These are phyloP conservation scores for Hygrocybe punicea DNA, from an alignment of 768 basidiomycete genomes.

Conservation along the genomic window DNA sequence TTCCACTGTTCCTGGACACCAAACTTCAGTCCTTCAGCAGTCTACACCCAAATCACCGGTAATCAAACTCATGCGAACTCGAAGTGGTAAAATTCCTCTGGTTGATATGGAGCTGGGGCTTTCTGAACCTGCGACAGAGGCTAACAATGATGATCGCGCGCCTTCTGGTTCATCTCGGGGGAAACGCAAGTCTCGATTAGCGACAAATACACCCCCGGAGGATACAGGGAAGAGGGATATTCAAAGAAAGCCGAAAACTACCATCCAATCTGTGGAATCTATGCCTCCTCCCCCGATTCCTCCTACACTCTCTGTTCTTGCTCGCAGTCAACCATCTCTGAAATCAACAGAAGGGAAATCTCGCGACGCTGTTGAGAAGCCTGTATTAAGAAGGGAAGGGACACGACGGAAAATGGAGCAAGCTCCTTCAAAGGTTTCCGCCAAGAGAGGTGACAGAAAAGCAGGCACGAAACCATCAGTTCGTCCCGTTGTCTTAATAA, in stretches of 20 bases:
- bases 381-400: neutral
- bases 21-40: neutral
- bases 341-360: neutral
- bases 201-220: too few relatives aligned
- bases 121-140: too few relatives aligned
- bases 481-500: too few relatives aligned
- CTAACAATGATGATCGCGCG: too few relatives aligned
- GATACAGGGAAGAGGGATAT: constrained; percentile 11
- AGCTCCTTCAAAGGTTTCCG: neutral
- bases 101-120: too few relatives aligned
- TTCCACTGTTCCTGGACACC: neutral
- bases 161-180: too few relatives aligned
- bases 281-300: constrained; percentile 19
- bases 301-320: neutral
- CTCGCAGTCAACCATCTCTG: neutral
- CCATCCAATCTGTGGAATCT: constrained; percentile 16
- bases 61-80: too few relatives aligned
- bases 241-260: constrained; percentile 26
- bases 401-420: neutral
- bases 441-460: neutral
- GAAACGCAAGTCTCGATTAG: too few relatives aligned
- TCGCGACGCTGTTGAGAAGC: neutral
- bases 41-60: neutral
- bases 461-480: neutral
- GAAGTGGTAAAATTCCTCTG: too few relatives aligned